Evolutionary conservation across 73 alveolate species (phyloP), one percentile per base, ranked within the genome.

Genomic region (Stentor roeselii): DNA sequence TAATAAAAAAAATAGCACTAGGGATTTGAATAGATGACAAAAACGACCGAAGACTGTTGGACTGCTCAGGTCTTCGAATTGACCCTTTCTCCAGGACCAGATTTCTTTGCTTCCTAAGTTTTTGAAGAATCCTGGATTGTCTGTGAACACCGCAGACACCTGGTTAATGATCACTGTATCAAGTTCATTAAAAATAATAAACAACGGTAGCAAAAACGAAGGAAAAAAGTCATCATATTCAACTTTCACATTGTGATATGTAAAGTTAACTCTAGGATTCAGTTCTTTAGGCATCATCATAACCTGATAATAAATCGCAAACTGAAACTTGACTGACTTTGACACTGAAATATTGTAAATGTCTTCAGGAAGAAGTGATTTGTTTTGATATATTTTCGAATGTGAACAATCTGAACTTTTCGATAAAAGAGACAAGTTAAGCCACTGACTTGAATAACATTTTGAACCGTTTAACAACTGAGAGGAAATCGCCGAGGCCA

Each of bases 131-230:
- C 80, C 80, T 67, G 41, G 41, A 34, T 67, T 21, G 80, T 67
- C 41, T 1, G 42, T 67, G 37, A 67, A 67, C 21, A 67, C 41
- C n/a, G 42, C 34, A 67, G 37, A 14, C 15, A 67, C 21, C 34
- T 67, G 80, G 2, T 67, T 67, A n/a, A 67, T 34, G 21, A 60
- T 60, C 6, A 60, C 30, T 27, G 78, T 60, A 60, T 60, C 78
- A 6, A 60, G 36, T 60, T 60, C 78, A 50, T 50, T 50, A 50
- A 50, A 50, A 50, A 50, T 50, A 11, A 50, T 21, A 11, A 50
- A 11, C 30, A 50, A 50, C 21, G 67, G 67, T 21, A 6, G 21
- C 67, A 50, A 11, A 50, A 50, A 50, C 21, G 67, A 11, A 50
- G 67, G 67, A 21, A 50, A 6, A 50, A 50, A 6, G 21, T 50